Base-by-base conservation (phyloP, 225 moss, liverwort and hornwort genomes). In the Thuidium tamariscinum region DNA sequence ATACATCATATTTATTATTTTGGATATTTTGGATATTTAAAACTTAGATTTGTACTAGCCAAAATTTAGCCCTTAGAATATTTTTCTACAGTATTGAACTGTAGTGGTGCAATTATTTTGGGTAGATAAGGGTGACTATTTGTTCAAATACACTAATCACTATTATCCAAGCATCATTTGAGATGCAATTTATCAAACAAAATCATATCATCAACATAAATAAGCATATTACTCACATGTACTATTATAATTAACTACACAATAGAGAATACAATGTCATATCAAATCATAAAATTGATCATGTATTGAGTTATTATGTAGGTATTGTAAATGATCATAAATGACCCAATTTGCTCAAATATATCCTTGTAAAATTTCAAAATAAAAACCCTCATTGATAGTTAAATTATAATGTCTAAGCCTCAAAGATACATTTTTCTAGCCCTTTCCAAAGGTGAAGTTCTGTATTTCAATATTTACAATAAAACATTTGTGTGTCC, bases 381-480 rank as follows among this genome's bases (percentile, higher is more conserved):
- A 66, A 11, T 20, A 1, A 21, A n/a, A 65, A 66, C 20, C 6
- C 1, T 66, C 3, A 36, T 66, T 36, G 36, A 66, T 20, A 0
- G 0, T 3, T 18, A 64, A 3, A 19, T n/a, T 5, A n/a, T 10
- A 19, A 36, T 36, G n/a, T n/a, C n/a, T n/a, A n/a, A n/a, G n/a
- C n/a, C n/a, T 36, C 11, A 10, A 10, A n/a, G n/a, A 4, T 3
- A 65, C 1, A 9, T 64, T 34, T 34, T n/a, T 19, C 19, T n/a
- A 64, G 10, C 19, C 18, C 19, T 64, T n/a, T 8, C 1, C 9
- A 18, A 64, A n/a, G 10, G 19, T 17, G 3, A n/a, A 64, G 10
- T n/a, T 64, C 18, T n/a, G 19, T 64, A 0, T 65, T n/a, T n/a
- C n/a, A 65, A 65, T 5, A n/a, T n/a, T 32, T 8, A 0, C 17